These are phyloP conservation scores for Eremothecium cymbalariae DNA, from an alignment of 1,139 yeast species.

Conservation along the genomic window DNA sequence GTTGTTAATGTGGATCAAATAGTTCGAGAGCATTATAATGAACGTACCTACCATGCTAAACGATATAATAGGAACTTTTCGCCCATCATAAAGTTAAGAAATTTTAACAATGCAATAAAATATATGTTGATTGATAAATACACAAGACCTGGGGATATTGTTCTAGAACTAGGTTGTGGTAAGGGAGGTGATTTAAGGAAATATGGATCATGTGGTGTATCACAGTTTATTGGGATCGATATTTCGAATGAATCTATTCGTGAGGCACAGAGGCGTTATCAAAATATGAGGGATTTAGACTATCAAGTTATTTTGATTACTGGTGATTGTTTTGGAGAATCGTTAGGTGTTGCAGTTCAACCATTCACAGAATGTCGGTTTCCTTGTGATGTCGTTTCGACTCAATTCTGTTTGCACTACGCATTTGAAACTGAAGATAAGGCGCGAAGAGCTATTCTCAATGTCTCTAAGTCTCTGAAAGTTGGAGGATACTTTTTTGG, in stretches of 20 bases:
- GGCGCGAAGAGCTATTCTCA: conserved; percentile 62
- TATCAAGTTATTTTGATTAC: conserved; percentile 80
- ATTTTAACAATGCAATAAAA: conserved; percentile 87
- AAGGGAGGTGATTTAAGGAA: conserved; percentile 95
- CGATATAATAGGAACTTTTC: conserved; percentile 61
- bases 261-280: conserved; percentile 75
- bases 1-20: conserved; percentile 40
- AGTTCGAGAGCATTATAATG: conserved; percentile 79
- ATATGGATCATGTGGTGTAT: conserved; percentile 67
- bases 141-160: conserved; percentile 45
- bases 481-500: conserved; percentile 87
- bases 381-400: conserved; percentile 81
- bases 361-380: conserved; percentile 59
- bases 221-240: conserved; percentile 83
- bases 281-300: conserved; percentile 40
- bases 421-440: conserved; percentile 84
- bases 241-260: conserved; percentile 80
- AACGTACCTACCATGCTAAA: conserved; percentile 65
- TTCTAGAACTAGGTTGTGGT: conserved; percentile 90
- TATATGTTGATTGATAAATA: conserved; percentile 72
- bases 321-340: conserved; percentile 78
- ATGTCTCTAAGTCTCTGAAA: conserved; percentile 66
- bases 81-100: conserved; percentile 76
- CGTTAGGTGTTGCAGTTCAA: conserved; percentile 63
- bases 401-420: conserved; percentile 90